These are phyloP conservation scores for Cercospora sp. DNA, from an alignment of 2,329 filamentous ascomycete species.

Conservation along the genomic window DNA sequence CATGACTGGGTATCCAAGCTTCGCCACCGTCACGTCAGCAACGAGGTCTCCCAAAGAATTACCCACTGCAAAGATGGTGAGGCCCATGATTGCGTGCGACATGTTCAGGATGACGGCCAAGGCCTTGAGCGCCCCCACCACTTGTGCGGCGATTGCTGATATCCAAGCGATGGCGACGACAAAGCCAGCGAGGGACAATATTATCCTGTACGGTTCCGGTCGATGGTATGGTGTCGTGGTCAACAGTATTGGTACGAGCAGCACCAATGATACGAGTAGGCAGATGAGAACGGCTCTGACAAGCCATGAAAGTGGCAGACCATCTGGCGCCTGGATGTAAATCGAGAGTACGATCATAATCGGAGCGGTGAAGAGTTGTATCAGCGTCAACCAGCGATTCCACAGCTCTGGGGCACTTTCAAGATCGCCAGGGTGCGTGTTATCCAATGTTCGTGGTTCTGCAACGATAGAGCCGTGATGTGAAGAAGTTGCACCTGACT, in stretches of 20 bases:
- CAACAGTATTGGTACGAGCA: constrained; percentile 65
- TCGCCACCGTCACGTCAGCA: constrained; percentile 89
- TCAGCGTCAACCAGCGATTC: constrained; percentile 85
- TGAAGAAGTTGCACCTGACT: constrained; percentile 21
- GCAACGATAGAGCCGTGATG: constrained; percentile 12
- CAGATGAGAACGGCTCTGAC: constrained; percentile 49
- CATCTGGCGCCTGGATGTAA: constrained; percentile 46
- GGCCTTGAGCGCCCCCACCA: constrained; percentile 91
- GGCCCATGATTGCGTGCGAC: constrained; percentile 87
- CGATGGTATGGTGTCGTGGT: constrained; percentile 68
- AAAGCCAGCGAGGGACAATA: constrained; percentile 88
- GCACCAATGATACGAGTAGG: constrained; percentile 59
- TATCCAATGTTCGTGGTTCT: constrained; percentile 18
- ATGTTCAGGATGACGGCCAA: constrained; percentile 90
- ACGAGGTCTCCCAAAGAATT: constrained; percentile 94
- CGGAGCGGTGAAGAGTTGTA: constrained; percentile 85
- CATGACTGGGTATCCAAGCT: constrained; percentile 95
- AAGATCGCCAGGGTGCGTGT: constrained; percentile 14
- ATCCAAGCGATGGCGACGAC: constrained; percentile 94
- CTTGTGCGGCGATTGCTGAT: constrained; percentile 90
- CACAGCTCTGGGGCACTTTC: constrained; percentile 53
- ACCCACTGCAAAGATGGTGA: constrained; percentile 94
- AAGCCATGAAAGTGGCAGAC: constrained; percentile 58
- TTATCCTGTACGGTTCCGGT: constrained; percentile 67
- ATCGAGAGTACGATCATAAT: constrained; percentile 76